phyloP scores from a whole-genome alignment of 2,329 filamentous ascomycete genomes.

The Aspergillus sp. region DNA sequence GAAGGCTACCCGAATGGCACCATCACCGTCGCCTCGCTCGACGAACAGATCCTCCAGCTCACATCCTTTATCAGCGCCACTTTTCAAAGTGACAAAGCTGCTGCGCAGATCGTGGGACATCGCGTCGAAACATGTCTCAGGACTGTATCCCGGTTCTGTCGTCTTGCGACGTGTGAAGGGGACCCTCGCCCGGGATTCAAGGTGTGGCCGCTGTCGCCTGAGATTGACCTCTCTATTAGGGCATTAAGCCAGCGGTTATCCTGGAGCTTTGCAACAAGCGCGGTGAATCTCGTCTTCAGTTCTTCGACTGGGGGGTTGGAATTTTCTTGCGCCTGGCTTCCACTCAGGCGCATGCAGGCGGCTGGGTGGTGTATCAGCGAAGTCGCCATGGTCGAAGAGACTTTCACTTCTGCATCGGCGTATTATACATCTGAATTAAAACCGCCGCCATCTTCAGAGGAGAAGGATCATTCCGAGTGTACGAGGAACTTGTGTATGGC shows the following conservation, averaged over 20 bases:
- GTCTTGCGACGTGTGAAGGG: neutral
- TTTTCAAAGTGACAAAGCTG: neutral
- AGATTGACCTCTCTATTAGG: slow-evolving; percentile 5
- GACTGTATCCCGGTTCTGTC: slow-evolving; percentile 3
- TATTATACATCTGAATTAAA: slow-evolving; percentile 1
- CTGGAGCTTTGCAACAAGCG: neutral
- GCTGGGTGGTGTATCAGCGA: slow-evolving; percentile 4
- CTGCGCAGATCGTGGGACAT: neutral
- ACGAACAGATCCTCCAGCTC: slow-evolving; percentile 2
- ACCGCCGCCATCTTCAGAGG: neutral
- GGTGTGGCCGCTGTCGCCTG: slow-evolving; percentile 1
- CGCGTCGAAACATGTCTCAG: neutral
- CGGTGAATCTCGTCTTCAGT: neutral
- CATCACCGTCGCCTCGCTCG: neutral
- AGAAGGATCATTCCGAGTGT: slow-evolving; percentile 1
- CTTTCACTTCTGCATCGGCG: slow-evolving; percentile 1
- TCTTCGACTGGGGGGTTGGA: neutral
- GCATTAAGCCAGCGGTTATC: neutral
- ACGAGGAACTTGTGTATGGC: neutral
- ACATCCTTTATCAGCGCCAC: neutral
- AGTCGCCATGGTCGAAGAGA: slow-evolving; percentile 3
- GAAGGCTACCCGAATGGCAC: neutral
- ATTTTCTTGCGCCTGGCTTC: slow-evolving; percentile 7
- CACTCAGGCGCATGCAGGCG: slow-evolving; percentile 1
- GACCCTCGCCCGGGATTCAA: neutral